Base-by-base conservation (phyloP, 805 yeast species). In the Cyberlindnera mycetangii region DNA sequence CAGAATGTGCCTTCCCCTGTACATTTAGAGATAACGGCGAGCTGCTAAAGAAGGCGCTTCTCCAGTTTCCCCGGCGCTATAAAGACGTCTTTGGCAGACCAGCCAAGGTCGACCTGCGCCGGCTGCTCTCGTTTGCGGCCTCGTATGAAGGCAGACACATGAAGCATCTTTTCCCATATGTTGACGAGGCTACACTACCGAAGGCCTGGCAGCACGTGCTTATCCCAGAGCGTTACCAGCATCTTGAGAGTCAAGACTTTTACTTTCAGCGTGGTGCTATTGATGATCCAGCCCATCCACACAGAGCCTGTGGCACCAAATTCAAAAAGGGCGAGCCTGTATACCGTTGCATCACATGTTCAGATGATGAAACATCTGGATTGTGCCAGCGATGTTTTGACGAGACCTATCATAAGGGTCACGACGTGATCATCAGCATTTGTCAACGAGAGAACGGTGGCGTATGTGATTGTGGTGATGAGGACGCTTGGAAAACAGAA, bases 301-400 rank as follows among this genome's bases (percentile, higher is more conserved):
- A 80, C 15, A 69, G 86, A 61, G 83, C 92, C 0, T 88, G 96
- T 61, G 84, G 88, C 2, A 69, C 83, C 17, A 79, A 81, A 41
- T 83, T 88, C 55, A 70, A 76, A 37, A 76, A 80, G 39, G 95
- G 96, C 6, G 95, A 87, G 58, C 89, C 93, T 0, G 83, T 88
- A 3, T 85, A 85, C 59, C 70, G 89, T 33, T 88, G 96, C 59
- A 55, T 80, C 27, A 76, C 90, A 27, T 72, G 95, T 65, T 90
- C 88, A 0, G 74, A 74, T 40, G 95, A 88, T 58, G 95, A 86
- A 36, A 81, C 92, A 0, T 85, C 95, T 62, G 95, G 90, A 0
- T 65, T 90, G 9, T 90, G 98, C 61, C 74, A 81, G 10, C 68
- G 74, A 47, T 90, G 98, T 60, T 90, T 71, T 65, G 78, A 81